phyloP scores from a whole-genome alignment of 306 rosid genomes.

The Canavalia gladiata region DNA sequence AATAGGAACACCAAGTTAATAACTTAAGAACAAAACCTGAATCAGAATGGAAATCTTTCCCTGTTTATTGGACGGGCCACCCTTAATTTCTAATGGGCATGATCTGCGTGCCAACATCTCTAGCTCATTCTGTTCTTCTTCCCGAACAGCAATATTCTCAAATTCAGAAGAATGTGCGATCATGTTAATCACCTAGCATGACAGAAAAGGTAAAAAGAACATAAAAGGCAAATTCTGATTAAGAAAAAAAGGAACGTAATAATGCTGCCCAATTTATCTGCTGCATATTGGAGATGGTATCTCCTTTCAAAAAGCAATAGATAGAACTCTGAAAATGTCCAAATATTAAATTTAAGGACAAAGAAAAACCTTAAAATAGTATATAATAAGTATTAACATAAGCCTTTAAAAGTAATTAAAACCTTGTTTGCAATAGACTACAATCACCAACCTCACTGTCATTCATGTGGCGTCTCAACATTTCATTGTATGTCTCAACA shows the following conservation, averaged over 20 bases:
- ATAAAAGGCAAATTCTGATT: constrained; percentile 11
- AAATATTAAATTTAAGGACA: constrained; percentile 9
- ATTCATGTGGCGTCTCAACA: constrained; percentile 91
- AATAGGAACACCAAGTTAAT: constrained; percentile 34
- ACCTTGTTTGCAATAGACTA: constrained; percentile 23
- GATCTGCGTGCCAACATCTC: constrained; percentile 79
- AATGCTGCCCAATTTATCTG: constrained; percentile 29
- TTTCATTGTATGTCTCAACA: constrained; percentile 96
- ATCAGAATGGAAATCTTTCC: constrained; percentile 96
- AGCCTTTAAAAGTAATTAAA: constrained; percentile 25
- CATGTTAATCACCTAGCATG: constrained; percentile 84
- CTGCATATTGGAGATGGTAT: constrained; percentile 1
- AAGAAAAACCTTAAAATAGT: constrained; percentile 1
- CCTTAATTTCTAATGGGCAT: constrained; percentile 90
- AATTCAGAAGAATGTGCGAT: constrained; percentile 95
- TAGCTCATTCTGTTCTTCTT: constrained; percentile 96
- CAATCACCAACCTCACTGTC: constrained; percentile 86
- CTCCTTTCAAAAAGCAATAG: constrained; percentile 5
- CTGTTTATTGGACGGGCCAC: constrained; percentile 94
- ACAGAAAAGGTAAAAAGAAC: constrained; percentile 43
- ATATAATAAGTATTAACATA: constrained; percentile 18
- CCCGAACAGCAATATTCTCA: constrained; percentile 96
- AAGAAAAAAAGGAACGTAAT: constrained; percentile 1
- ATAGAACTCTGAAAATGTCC: constrained; percentile 28
- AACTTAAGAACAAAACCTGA: constrained; percentile 67